Percentiles rank a stretch among this genome's conserved stretches.
These are phyloP conservation scores for Monosporascus sp. DNA, from an alignment of 2,329 filamentous ascomycete species.

Conservation along the genomic window DNA sequence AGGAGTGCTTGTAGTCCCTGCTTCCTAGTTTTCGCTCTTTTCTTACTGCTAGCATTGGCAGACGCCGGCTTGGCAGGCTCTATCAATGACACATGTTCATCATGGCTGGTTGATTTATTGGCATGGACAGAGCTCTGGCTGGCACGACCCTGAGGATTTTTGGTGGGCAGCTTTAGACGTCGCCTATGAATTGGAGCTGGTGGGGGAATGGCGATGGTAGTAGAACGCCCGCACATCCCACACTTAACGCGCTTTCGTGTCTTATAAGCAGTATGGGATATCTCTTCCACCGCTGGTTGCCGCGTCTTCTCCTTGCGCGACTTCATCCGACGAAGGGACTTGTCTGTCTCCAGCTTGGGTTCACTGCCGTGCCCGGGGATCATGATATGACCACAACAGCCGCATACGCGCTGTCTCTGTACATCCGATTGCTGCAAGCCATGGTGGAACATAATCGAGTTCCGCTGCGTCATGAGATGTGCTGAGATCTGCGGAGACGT, in stretches of 20 bases:
- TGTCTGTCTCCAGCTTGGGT: slow-evolving; percentile 33
- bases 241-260: slow-evolving; percentile 40
- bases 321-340: slow-evolving; percentile 43
- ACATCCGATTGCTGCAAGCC: slow-evolving; percentile 38
- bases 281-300: not conserved
- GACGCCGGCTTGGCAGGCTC: slow-evolving; percentile 26
- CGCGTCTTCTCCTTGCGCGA: slow-evolving; percentile 7
- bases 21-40: slow-evolving; percentile 60
- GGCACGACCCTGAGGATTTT: slow-evolving; percentile 6
- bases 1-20: slow-evolving; percentile 61
- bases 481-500: slow-evolving; percentile 53
- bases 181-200: slow-evolving; percentile 25
- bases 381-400: slow-evolving; percentile 56
- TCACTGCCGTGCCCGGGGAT: slow-evolving; percentile 42
- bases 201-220: slow-evolving; percentile 34
- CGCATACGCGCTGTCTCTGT: slow-evolving; percentile 52
- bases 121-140: not conserved
- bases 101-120: not conserved
- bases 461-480: slow-evolving; percentile 51
- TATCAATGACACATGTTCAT: slow-evolving; percentile 6
- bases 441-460: slow-evolving; percentile 43
- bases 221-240: slow-evolving; percentile 38
- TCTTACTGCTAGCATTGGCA: slow-evolving; percentile 56
- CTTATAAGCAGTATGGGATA: slow-evolving; percentile 11
- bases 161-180: slow-evolving; percentile 22